Conservation (phyloP, 164 flowering plant genomes). For the Vitis labrusca region DNA sequence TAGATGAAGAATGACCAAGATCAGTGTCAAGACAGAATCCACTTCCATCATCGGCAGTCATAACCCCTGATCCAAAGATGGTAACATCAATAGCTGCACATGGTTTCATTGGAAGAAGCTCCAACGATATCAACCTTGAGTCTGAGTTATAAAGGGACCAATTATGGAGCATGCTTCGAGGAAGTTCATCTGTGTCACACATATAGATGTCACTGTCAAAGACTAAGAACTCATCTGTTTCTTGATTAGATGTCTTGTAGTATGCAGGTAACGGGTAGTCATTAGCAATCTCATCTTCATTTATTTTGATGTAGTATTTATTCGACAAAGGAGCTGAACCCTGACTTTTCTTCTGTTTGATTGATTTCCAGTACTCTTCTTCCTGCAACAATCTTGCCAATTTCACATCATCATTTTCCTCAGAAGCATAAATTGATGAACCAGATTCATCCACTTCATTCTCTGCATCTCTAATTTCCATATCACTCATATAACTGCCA, state of each 20-base stretch:
- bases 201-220: conserved; percentile 54
- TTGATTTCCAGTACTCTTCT: conserved; percentile 68
- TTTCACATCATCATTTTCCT: conserved; percentile 70
- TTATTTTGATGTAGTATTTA: conserved; percentile 74
- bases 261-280: conserved; percentile 92
- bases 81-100: conserved; percentile 85
- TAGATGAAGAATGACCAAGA: conserved; percentile 38
- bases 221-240: conserved; percentile 75
- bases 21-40: conserved; percentile 71
- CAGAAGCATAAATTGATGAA: conserved; percentile 10
- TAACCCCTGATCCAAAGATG: conserved; percentile 81
- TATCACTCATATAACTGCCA: conserved; percentile 26
- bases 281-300: conserved; percentile 92
- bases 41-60: conserved; percentile 82
- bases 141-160: conserved; percentile 96
- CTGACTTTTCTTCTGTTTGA: conserved; percentile 53
- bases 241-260: conserved; percentile 57
- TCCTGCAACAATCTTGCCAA: conserved; percentile 75
- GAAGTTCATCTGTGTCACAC: conserved; percentile 53
- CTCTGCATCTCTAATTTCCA: conserved; percentile 25
- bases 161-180: conserved; percentile 79
- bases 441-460: conserved; percentile 12
- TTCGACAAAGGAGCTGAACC: conserved; percentile 28
- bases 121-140: conserved; percentile 76
- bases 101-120: conserved; percentile 89